phyloP scores from a whole-genome alignment of 2,329 filamentous ascomycete species.

The Scopulariopsis brevicaulis region DNA sequence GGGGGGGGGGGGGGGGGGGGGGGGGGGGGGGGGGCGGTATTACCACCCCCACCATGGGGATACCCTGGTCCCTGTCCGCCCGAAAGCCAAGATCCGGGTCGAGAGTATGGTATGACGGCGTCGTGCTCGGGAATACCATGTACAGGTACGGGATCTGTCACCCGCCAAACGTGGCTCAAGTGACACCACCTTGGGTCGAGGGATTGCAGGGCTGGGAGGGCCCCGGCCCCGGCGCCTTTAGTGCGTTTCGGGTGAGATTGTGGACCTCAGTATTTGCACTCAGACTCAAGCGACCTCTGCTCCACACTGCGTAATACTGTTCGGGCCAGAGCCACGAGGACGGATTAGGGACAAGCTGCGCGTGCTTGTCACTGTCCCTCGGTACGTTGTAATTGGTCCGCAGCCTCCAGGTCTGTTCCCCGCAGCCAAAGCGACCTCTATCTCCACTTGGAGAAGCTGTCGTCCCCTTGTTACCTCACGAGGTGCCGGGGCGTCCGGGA shows the following conservation, averaged over 20 bases:
- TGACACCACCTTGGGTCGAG: background rate
- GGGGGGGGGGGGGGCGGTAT: background rate
- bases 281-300: background rate
- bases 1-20: too few relatives aligned
- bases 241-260: background rate
- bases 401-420: too few relatives aligned
- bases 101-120: background rate
- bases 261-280: background rate
- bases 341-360: too few relatives aligned
- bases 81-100: background rate
- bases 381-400: too few relatives aligned
- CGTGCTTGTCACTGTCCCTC: too few relatives aligned
- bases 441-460: too few relatives aligned
- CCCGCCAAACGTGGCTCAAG: background rate
- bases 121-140: background rate
- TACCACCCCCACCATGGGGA: background rate
- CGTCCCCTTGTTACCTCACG: too few relatives aligned
- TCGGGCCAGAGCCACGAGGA: too few relatives aligned
- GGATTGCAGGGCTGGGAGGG: background rate
- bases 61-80: background rate
- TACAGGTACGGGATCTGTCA: background rate
- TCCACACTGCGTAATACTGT: background rate
- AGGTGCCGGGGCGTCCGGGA: too few relatives aligned
- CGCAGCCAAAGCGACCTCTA: too few relatives aligned
- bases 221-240: background rate